Conservation (phyloP, 2,329 filamentous ascomycete species). For the Ophidiomyces ophidiicola region DNA sequence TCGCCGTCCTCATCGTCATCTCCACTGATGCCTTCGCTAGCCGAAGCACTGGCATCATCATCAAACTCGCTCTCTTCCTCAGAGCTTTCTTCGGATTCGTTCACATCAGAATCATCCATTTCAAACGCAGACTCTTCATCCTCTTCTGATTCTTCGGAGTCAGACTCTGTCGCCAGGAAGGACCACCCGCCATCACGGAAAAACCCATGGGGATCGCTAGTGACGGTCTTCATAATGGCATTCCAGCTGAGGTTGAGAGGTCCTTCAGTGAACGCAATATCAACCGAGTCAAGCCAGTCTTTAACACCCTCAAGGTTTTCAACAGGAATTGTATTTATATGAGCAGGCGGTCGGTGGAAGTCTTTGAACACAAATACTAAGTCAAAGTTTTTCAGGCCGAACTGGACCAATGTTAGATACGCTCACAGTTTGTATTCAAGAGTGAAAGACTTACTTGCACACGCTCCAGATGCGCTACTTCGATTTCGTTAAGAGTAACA, state of each 20-base stretch:
- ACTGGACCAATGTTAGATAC: slow-evolving; percentile 39
- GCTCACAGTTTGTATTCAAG: slow-evolving; percentile 18
- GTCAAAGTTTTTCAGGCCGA: slow-evolving; percentile 97
- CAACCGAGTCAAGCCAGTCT: slow-evolving; percentile 91
- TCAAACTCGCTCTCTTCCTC: slow-evolving; percentile 92
- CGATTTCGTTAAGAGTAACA: slow-evolving; percentile 86
- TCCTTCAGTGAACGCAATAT: slow-evolving; percentile 88
- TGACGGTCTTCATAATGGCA: slow-evolving; percentile 98
- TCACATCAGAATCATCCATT: slow-evolving; percentile 71
- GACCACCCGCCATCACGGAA: slow-evolving; percentile 92
- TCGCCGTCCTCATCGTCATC: slow-evolving; percentile 64
- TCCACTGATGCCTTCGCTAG: slow-evolving; percentile 46
- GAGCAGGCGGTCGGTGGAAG: slow-evolving; percentile 75
- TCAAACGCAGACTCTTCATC: slow-evolving; percentile 88
- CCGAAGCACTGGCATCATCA: slow-evolving; percentile 74
- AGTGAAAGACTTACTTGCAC: slow-evolving; percentile 45
- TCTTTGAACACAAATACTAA: slow-evolving; percentile 98
- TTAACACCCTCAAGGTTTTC: slow-evolving; percentile 91
- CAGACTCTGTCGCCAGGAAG: slow-evolving; percentile 77
- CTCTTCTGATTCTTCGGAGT: slow-evolving; percentile 64
- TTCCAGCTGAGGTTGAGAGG: slow-evolving; percentile 97
- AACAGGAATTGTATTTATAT: slow-evolving; percentile 96
- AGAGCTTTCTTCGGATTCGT: slow-evolving; percentile 57
- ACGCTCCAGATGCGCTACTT: slow-evolving; percentile 89
- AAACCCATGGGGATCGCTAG: slow-evolving; percentile 84